Evolutionary conservation across 495 filamentous ascomycete species (phyloP).

Genomic region (Penicillium cosmopolitanum): DNA sequence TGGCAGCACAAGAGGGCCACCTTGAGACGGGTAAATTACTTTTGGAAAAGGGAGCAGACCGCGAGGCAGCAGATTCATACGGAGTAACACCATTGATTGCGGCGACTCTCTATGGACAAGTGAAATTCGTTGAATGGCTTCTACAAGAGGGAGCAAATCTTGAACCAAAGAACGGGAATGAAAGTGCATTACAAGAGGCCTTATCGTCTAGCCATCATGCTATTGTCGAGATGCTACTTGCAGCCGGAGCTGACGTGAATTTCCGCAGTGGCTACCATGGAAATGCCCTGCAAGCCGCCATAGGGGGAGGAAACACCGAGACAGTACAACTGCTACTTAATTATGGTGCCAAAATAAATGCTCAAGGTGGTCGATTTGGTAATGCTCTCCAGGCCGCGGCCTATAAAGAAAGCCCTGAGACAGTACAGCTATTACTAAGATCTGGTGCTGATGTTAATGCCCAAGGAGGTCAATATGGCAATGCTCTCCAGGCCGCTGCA

Average conservation of each 20-base stretch:
- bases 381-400: no score
- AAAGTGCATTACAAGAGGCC: background rate
- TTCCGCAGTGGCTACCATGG: background rate
- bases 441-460: background rate
- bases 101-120: no score
- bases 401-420: no score
- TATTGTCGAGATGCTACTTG: constrained; percentile 3
- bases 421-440: no score
- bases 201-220: background rate
- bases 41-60: constrained; percentile 2
- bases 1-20: constrained; percentile 6
- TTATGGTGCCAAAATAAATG: background rate
- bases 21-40: background rate
- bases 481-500: background rate
- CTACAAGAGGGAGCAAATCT: no score
- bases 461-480: background rate
- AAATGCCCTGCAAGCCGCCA: background rate
- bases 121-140: no score
- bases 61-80: background rate
- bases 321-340: no score
- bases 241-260: constrained; percentile 1
- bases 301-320: no score
- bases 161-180: no score
- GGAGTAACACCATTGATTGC: background rate
- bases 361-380: no score